Conservation (phyloP, 768 basidiomycete genomes). For the Phlebiopsis flavidoalba region DNA sequence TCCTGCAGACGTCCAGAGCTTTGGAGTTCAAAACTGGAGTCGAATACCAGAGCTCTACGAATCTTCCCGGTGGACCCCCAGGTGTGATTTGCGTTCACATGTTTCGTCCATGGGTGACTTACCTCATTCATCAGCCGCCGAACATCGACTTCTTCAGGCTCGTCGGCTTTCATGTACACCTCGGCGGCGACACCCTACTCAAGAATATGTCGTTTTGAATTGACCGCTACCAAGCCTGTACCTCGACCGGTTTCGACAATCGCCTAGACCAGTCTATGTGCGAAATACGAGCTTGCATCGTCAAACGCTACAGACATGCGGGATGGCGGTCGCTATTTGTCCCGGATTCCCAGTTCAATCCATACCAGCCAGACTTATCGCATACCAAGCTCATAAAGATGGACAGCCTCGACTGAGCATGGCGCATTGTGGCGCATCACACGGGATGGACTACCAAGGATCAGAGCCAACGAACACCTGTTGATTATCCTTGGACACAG, state of each 20-base stretch:
- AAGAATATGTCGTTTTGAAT: conserved; percentile 21
- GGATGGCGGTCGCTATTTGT: conserved; percentile 7
- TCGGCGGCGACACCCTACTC: conserved; percentile 20
- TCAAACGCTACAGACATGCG: conserved; percentile 4
- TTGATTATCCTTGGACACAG: conserved; percentile 10
- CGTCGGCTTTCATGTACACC: conserved; percentile 23
- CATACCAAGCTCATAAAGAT: conserved; percentile 6
- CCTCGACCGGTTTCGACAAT: conserved; percentile 6
- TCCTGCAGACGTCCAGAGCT: conserved; percentile 13
- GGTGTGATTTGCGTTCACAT: too few species aligned
- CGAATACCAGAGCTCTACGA: background rate
- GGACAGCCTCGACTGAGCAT: conserved; percentile 3
- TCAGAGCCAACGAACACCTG: conserved; percentile 7
- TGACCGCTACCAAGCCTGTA: conserved; percentile 17
- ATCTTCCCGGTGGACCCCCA: background rate
- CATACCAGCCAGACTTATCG: background rate
- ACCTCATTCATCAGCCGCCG: too few species aligned
- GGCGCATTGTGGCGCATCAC: conserved; percentile 6
- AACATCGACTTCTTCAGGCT: conserved; percentile 25
- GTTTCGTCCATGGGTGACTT: too few species aligned
- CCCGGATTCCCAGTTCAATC: conserved; percentile 3
- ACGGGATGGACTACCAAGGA: background rate
- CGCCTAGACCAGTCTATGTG: conserved; percentile 5
- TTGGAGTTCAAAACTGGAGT: conserved; percentile 22
- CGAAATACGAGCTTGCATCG: conserved; percentile 7